Evolutionary conservation across 257 asterid species (phyloP), one percentile per base, ranked within the genome.

Genomic region (Coffea canephora): DNA sequence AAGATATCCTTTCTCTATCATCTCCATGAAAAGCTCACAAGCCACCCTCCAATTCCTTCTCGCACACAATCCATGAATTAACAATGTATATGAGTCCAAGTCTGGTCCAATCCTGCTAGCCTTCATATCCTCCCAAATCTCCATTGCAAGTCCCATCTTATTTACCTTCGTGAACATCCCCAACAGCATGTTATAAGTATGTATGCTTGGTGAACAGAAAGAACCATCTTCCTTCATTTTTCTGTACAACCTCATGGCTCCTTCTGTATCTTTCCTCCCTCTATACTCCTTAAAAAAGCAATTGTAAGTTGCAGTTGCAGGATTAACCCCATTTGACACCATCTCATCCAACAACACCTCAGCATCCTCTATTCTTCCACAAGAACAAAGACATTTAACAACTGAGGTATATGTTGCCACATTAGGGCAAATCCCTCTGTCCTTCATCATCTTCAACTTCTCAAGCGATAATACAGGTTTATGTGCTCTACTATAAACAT

Each of bases 1-100:
- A 52, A 94, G 94, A 83, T 86, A 86, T 15, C 98, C 97, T 83
- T 86, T 93, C 87, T 94, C 97, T 69, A 93, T 91, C 98, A 93
- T 92, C 89, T 94, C 94, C 88, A 90, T 75, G 71, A 94, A 94
- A 61, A 81, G 83, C 81, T 89, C 91, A 50, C 98, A 94, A 19
- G 96, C 97, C 64, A 59, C 88, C 80, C 83, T 86, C 97, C 97
- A 92, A 83, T 87, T 92, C 77, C 81, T 72, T 65, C 83, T 94
- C 83, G 87, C 93, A 41, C 97, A 94, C 80, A 92, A 80, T 34
- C 91, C 96, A 70, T 94, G 98, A 81, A 94, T 81, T 87, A 94
- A 79, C 84, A 89, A 54, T 0, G 97, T 91, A 71, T 91, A 94
- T 25, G 96, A 85, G 83, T 94, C 97, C 88, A 94, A 82, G 86